Evolutionary conservation across 2,329 filamentous ascomycete species (phyloP).

Genomic region (Pseudogymnoascus sp.): DNA sequence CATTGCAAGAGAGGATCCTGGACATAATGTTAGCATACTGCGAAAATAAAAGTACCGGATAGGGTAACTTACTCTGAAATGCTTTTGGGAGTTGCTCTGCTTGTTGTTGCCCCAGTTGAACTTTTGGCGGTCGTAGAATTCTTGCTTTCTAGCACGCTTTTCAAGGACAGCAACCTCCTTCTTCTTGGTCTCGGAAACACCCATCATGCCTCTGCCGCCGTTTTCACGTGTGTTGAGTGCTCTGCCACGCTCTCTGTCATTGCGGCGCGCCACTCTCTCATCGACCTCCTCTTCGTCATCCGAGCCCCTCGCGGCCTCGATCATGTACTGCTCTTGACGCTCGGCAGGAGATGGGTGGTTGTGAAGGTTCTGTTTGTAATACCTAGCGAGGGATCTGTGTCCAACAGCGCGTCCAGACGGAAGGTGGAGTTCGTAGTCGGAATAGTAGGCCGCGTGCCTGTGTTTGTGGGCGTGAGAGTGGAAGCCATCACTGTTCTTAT

Average conservation of each 20-base stretch:
- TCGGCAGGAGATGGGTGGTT: constrained; percentile 75
- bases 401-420: constrained; percentile 85
- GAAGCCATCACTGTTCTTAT: constrained; percentile 69
- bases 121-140: constrained; percentile 53
- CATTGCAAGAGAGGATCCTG: constrained; percentile 31
- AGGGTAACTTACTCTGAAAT: constrained; percentile 50
- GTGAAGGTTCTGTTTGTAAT: constrained; percentile 88
- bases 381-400: constrained; percentile 78
- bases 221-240: constrained; percentile 61
- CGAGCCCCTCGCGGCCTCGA: constrained; percentile 45
- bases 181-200: constrained; percentile 70
- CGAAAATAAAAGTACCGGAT: neutral
- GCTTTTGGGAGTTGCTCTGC: constrained; percentile 60
- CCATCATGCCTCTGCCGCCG: constrained; percentile 68
- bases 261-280: constrained; percentile 31
- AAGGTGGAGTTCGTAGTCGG: constrained; percentile 89
- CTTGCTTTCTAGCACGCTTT: constrained; percentile 60
- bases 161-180: constrained; percentile 59
- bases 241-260: constrained; percentile 40
- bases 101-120: constrained; percentile 67
- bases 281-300: constrained; percentile 37
- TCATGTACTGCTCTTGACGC: constrained; percentile 58
- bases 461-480: constrained; percentile 78
- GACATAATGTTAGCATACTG: constrained; percentile 18
- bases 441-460: constrained; percentile 69